A percentile compares a stretch with the other conserved stretches of the same genome.
phyloP scores from a whole-genome alignment of 805 yeast genomes.

The Torulaspora franciscae region DNA sequence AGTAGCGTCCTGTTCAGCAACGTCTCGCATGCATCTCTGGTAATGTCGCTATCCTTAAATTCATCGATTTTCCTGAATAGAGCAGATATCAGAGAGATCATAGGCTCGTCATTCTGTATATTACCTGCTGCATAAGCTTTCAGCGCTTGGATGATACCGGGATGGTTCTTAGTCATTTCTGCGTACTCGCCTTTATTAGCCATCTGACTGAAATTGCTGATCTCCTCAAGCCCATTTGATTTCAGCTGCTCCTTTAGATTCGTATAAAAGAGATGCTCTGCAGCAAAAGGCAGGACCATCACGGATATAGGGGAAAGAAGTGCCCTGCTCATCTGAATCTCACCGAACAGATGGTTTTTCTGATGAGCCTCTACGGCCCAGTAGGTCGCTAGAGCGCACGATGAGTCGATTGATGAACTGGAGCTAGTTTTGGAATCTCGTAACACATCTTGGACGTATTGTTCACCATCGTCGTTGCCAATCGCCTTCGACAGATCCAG shows the following conservation, averaged over 20 bases:
- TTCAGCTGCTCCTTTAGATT: constrained; percentile 32
- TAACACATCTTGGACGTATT: constrained; percentile 5
- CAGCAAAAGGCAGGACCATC: constrained; percentile 41
- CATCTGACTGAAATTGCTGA: constrained; percentile 27
- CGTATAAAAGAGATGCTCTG: constrained; percentile 35
- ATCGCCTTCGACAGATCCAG: constrained; percentile 32
- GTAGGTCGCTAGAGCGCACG: constrained; percentile 42
- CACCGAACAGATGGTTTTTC: constrained; percentile 43
- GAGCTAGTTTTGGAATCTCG: neutral
- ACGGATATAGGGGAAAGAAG: constrained; percentile 41
- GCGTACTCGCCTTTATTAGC: constrained; percentile 15
- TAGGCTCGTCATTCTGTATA: constrained; percentile 39
- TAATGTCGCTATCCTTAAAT: constrained; percentile 41
- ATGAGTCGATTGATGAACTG: constrained; percentile 18
- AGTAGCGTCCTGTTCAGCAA: constrained; percentile 32
- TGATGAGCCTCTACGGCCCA: constrained; percentile 46
- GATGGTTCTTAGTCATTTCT: constrained; percentile 18
- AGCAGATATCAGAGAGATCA: constrained; percentile 47
- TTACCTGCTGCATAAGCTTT: constrained; percentile 56
- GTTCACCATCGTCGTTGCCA: neutral
- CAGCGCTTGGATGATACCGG: constrained; percentile 43
- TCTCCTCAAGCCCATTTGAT: constrained; percentile 17
- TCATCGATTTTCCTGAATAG: constrained; percentile 28
- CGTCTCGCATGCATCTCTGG: constrained; percentile 51
- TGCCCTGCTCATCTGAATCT: constrained; percentile 31